Evolutionary conservation across 805 yeast species (phyloP), one percentile per base, ranked within the genome.

Genomic region (Barnettozyma wickerhamii): DNA sequence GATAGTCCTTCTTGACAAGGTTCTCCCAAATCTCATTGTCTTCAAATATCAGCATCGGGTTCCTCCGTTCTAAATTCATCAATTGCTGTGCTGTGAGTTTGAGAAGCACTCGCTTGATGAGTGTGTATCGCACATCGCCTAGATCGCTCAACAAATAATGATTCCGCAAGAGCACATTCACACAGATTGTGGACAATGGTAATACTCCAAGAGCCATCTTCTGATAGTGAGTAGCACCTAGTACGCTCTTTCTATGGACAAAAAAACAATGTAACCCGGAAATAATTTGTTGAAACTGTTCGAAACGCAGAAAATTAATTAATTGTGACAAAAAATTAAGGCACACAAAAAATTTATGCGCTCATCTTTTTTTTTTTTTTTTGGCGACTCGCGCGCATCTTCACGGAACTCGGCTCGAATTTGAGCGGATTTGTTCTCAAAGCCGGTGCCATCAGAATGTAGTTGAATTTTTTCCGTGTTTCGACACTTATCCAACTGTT

Each of bases 1-100:
- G 66, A 43, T 60, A 67, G 18, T 68, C 65, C 29, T 45, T 52
- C 35, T 49, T 52, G 7, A 68, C 34, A 18, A 62, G 41, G 3
- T 47, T 40, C 4, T 41, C 41, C 72, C 72, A 68, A 2, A 63
- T 41, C 10, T 59, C 59, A 35, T 64, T 69, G 47, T 66, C 71
- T 29, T 68, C 71, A 33, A 68, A 55, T 1, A 66, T 48, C 19
- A 62, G 50, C 17, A 49, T 42, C 1, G 62, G 61, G 41, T 65
- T 65, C 3, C 37, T 42, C 18, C 40, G 36, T 41, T 68, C 72
- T 9, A 66, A 37, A 18, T 51, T 56, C 20, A 48, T 40, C 10
- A 68, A 37, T 33, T 66, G 72, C 10, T 56, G 58, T 7, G 55
- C 37, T 13, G 53, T 56, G 12, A 62, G 50, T 37, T 59, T 57